Evolutionary conservation across 2,329 filamentous ascomycete genomes (phyloP), one percentile per base, ranked within the genome.

Genomic region (Aspergillus spinulosporus): DNA sequence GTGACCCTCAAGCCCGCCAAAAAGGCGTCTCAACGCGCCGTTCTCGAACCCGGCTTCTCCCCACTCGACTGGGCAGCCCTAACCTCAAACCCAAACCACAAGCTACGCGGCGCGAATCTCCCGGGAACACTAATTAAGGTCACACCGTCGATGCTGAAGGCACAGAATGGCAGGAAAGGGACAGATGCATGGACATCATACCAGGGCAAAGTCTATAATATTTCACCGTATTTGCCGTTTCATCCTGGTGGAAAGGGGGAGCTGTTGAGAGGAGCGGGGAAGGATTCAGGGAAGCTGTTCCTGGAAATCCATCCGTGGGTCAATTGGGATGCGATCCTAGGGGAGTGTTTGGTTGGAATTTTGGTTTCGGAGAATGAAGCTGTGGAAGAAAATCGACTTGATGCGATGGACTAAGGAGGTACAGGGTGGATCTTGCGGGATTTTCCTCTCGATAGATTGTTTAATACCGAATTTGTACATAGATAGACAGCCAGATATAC

Each of bases 11-110:
- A 72, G 59, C 62, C 67, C n/a, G 56, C 76, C 82, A 72, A 89
- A 82, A 72, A 89, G 51, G 59, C 72, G 11, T 71, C 64, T 2
- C 49, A 63, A 42, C 34, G 62, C 40, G 59, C 59, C 4, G 80
- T 88, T 6, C 84, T 99, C 3, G 83, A 86, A 14, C 94, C 94
- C 0, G 93, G 94, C 32, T 92, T 93, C 78, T 96, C 91, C 2
- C 93, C 94, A 0, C 85, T 99, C 9, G 94, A 99, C 82, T 99
- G 94, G 94, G 94, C 94, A 9, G 86, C 88, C 4, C 83, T 96
- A 1, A 83, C 85, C 1, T 80, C 81, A 15, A 76, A 80, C 47
- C 85, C 87, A 8, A 76, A 76, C 31, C 79, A 83, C 31, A 87
- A 91, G 61, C 83, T 92, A 28, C 87, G 88, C n/a, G 84, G 84